These are phyloP conservation scores for Spizellomyces sp. DNA, from an alignment of 192 early-diverging fungal species.

Conservation along the genomic window DNA sequence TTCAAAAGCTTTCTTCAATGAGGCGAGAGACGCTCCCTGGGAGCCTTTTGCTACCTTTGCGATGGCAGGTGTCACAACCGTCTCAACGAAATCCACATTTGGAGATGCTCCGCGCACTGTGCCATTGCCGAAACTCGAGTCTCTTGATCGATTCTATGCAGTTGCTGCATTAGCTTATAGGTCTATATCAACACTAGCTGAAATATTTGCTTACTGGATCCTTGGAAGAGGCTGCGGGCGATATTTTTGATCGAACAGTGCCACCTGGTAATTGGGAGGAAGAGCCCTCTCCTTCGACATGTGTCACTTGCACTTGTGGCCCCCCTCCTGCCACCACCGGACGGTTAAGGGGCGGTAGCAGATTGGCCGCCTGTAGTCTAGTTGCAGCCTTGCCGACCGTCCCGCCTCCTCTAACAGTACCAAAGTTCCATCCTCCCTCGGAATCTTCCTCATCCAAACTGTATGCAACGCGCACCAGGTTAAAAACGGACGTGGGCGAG, in stretches of 20 bases:
- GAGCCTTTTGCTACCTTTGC: slow-evolving; percentile 13
- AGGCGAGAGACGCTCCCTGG: slow-evolving; percentile 9
- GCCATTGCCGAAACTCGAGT: neutral
- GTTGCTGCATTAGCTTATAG: neutral
- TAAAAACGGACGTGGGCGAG: neutral
- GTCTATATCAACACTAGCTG: neutral
- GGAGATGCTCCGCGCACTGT: slow-evolving; percentile 4
- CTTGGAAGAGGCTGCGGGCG: slow-evolving; percentile 1
- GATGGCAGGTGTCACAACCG: slow-evolving; percentile 30
- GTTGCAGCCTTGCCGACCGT: neutral
- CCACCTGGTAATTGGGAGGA: slow-evolving; percentile 1
- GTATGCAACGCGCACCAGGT: neutral
- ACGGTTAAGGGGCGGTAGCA: slow-evolving; percentile 3
- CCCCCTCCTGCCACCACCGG: neutral
- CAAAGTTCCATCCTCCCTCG: slow-evolving; percentile 48
- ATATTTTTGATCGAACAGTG: slow-evolving; percentile 19
- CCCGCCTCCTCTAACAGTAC: slow-evolving; percentile 29
- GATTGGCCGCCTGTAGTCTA: slow-evolving; percentile 16
- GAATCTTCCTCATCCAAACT: slow-evolving; percentile 13
- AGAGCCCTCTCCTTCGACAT: neutral
- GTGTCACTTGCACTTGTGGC: neutral
- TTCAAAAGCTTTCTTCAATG: slow-evolving; percentile 29
- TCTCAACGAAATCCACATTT: slow-evolving; percentile 6
- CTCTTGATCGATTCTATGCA: neutral
- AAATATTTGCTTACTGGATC: neutral